Evolutionary conservation across 2,329 filamentous ascomycete species (phyloP), one percentile per base, ranked within the genome.

Genomic region (Graphiopsis chlorocephala): DNA sequence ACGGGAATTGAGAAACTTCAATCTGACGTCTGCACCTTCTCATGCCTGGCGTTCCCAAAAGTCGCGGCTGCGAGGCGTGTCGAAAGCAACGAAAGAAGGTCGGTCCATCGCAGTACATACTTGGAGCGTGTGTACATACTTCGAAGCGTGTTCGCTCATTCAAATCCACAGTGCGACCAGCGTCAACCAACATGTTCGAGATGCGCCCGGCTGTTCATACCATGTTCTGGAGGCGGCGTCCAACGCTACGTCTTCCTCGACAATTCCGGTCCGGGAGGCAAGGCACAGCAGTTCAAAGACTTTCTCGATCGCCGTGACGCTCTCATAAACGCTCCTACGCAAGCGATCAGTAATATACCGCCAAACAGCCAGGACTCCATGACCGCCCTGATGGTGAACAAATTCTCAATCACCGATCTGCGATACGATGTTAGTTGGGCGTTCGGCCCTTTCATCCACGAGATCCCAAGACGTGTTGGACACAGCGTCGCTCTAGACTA

Each of bases 1-100:
- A 45, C 12, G 38, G 10, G 2, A 45, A 45, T 20, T 11, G 8
- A 20, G 6, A 20, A 45, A 4, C 8, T 4, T 8, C n/a, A n/a
- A n/a, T 45, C 38, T 20, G 7, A 4, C 6, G 15, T 14, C 28
- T 53, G 26, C 17, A n/a, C 5, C 5, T 31, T 53, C 50, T 14
- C 14, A 68, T 68, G 67, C 67, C 67, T 20, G 67, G 67, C 12
- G 68, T 71, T 76, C 75, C 76, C 76, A 61, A 56, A 10, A 64
- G 65, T 33, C 61, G 65, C 14, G 65, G 67, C 28, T 68, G 67
- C 47, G 63, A 65, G 20, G 67, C 47, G 14, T 68, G 67, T 53
- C 67, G 67, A 4, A 61, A 61, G 35, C 59, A 64, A 31, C 66
- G 66, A 55, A 68, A 68, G 61, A 68, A 65, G 64, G 64, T 60